phyloP scores from a whole-genome alignment of 164 flowering plant genomes.

The Buxus sempervirens region DNA sequence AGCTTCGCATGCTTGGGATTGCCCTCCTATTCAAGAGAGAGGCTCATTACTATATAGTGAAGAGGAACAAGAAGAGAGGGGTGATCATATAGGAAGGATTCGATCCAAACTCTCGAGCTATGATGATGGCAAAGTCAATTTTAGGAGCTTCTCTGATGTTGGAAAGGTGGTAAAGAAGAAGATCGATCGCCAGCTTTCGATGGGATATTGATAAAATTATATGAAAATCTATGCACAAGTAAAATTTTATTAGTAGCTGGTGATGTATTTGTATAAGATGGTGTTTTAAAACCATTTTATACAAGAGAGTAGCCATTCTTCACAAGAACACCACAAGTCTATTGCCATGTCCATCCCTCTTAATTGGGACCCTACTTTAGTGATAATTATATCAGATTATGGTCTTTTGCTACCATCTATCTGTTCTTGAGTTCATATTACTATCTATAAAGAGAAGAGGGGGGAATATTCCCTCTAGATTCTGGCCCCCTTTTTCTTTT shows the following conservation, averaged over 20 bases:
- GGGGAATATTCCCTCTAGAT: too few relatives aligned
- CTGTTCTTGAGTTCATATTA: too few relatives aligned
- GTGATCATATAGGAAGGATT: conserved; percentile 21
- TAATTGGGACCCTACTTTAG: too few relatives aligned
- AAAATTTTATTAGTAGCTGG: neutral
- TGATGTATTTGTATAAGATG: too few relatives aligned
- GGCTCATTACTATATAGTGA: conserved; percentile 29
- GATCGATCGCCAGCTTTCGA: conserved; percentile 32
- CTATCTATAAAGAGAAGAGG: too few relatives aligned
- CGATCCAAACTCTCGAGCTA: conserved; percentile 20
- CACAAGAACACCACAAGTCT: too few relatives aligned
- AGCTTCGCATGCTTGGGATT: conserved; percentile 31
- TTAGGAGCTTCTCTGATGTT: conserved; percentile 31
- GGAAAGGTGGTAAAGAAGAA: conserved; percentile 30
- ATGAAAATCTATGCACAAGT: neutral
- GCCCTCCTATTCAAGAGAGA: conserved; percentile 22
- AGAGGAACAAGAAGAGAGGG: conserved; percentile 12
- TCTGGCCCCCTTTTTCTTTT: too few relatives aligned
- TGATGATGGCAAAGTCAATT: conserved; percentile 11
- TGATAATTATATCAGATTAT: too few relatives aligned
- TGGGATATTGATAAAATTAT: conserved; percentile 6
- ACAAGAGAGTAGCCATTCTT: too few relatives aligned
- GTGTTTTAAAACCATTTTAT: too few relatives aligned
- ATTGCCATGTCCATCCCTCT: too few relatives aligned
- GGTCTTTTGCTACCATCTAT: too few relatives aligned